Evolutionary conservation across 2,329 filamentous ascomycete genomes (phyloP).

Genomic region (Alternaria ethzedia): DNA sequence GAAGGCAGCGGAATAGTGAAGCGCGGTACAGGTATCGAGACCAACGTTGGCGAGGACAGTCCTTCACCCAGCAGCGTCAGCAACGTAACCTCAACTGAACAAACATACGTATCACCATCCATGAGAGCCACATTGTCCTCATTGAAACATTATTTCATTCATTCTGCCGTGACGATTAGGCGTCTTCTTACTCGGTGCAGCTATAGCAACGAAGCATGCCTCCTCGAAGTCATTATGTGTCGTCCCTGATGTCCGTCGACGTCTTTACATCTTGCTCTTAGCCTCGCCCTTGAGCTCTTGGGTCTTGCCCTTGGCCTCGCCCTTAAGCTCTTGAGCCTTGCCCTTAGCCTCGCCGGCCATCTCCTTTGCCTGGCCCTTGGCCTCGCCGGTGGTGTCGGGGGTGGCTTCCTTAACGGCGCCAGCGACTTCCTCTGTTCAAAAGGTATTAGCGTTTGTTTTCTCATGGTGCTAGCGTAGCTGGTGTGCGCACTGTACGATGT

Average conservation of each 20-base stretch:
- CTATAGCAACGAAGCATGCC: neutral
- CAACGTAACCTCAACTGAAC: neutral
- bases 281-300: constrained; percentile 53
- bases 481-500: constrained; percentile 8
- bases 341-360: constrained; percentile 49
- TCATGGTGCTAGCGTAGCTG: neutral
- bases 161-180: neutral
- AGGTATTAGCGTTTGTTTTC: constrained; percentile 12
- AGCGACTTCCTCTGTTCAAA: constrained; percentile 57
- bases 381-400: constrained; percentile 41
- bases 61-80: neutral
- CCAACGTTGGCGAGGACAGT: neutral
- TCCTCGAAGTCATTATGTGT: constrained; percentile 1
- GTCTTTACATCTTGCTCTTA: constrained; percentile 51
- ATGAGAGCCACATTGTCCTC: neutral
- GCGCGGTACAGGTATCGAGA: neutral
- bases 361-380: constrained; percentile 52
- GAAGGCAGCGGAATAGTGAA: neutral
- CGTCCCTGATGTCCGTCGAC: neutral
- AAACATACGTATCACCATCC: neutral
- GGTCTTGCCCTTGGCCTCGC: constrained; percentile 54
- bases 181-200: neutral
- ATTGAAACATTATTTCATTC: constrained; percentile 11
- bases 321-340: constrained; percentile 54
- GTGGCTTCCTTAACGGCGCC: constrained; percentile 48